phyloP scores from a whole-genome alignment of 2,329 filamentous ascomycete genomes.

The Sordariomycetes sp. region DNA sequence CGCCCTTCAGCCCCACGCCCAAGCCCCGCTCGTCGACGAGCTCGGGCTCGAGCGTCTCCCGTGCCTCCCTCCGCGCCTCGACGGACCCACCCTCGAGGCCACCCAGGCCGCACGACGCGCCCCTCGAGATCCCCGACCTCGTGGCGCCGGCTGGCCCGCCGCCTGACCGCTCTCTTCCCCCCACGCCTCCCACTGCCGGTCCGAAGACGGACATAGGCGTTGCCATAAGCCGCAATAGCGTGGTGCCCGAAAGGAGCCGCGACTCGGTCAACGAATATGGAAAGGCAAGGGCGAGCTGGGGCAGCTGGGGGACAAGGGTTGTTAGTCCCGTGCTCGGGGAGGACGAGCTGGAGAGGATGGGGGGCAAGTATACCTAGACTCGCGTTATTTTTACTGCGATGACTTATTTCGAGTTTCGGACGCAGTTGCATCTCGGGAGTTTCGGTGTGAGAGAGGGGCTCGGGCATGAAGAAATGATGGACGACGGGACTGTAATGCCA shows the following conservation, averaged over 20 bases:
- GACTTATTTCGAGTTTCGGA: neutral
- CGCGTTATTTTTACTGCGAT: neutral
- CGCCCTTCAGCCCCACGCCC: constrained; percentile 3
- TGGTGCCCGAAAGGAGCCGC: neutral
- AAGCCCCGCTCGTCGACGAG: constrained; percentile 8
- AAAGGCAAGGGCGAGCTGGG: constrained; percentile 21
- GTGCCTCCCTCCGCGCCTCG: neutral
- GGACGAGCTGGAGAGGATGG: constrained; percentile 15
- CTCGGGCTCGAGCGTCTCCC: neutral
- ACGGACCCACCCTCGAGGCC: constrained; percentile 19
- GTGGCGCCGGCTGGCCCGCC: constrained; percentile 11
- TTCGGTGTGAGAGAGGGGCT: neutral
- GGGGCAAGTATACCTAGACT: constrained; percentile 13
- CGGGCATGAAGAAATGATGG: neutral
- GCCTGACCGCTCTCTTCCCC: neutral
- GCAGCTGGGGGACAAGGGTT: constrained; percentile 15
- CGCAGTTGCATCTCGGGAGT: no score
- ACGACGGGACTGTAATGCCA: neutral
- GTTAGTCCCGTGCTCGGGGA: constrained; percentile 12
- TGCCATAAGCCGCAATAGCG: constrained; percentile 5
- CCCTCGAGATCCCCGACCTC: constrained; percentile 23
- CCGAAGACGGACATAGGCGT: constrained; percentile 6
- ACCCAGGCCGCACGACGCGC: constrained; percentile 21
- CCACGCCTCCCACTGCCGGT: neutral
- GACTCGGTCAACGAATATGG: constrained; percentile 20